Evolutionary conservation across 805 yeast genomes (phyloP).

Genomic region (Metschnikowia colocasiae): DNA sequence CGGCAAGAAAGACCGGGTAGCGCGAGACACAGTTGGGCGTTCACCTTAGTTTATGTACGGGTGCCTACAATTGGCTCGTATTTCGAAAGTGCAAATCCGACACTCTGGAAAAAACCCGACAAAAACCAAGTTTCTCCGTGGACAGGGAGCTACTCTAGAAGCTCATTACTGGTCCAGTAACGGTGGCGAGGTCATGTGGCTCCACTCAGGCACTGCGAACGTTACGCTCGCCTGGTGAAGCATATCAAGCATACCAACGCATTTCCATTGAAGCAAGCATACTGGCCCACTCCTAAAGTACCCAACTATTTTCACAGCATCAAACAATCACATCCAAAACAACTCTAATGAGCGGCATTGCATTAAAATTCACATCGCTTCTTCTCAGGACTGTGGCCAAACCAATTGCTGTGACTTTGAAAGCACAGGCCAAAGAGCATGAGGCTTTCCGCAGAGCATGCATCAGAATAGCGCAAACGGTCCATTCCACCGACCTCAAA

Average conservation of each 20-base stretch:
- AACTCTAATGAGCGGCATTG: conserved; percentile 63
- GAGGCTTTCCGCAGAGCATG: conserved; percentile 59
- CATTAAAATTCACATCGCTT: conserved; percentile 68
- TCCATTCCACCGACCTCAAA: conserved; percentile 62
- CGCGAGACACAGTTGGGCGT: neutral
- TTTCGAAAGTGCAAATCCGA: neutral
- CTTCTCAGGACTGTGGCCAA: conserved; percentile 72
- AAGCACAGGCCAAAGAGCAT: conserved; percentile 72
- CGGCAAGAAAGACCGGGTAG: conserved; percentile 1
- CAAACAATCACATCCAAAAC: neutral
- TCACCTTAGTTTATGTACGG: neutral
- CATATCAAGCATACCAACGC: neutral
- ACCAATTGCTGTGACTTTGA: conserved; percentile 70
- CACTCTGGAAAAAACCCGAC: neutral
- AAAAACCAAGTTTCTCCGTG: neutral
- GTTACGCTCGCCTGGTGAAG: neutral
- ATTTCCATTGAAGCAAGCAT: neutral
- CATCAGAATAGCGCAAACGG: conserved; percentile 64
- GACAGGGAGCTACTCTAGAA: neutral
- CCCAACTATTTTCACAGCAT: neutral
- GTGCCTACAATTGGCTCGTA: neutral
- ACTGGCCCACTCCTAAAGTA: neutral
- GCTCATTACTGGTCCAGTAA: neutral
- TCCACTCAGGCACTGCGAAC: conserved; percentile 1
- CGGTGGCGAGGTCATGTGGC: conserved; percentile 6